Conservation (phyloP, 352 stramenopile genomes). For the Nothophytophthora sp. region DNA sequence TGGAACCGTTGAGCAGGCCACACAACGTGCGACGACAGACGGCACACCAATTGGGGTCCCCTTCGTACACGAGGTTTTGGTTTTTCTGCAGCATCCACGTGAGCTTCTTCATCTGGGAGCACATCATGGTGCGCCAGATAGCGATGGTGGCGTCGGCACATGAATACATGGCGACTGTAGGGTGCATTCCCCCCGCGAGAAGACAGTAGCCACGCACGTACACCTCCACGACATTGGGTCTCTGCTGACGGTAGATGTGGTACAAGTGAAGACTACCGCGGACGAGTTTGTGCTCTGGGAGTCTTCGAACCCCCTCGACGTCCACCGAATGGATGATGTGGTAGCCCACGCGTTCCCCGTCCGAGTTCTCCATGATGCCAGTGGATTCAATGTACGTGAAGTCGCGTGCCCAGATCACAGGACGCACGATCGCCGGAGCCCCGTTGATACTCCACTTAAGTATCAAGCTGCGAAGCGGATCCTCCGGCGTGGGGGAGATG, state of each 20-base stretch:
- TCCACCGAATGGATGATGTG: slow-evolving; percentile 18
- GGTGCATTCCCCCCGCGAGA: slow-evolving; percentile 11
- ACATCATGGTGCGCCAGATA: slow-evolving; percentile 8
- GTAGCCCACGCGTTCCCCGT: slow-evolving; percentile 10
- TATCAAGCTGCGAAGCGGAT: slow-evolving; percentile 10
- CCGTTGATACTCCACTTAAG: slow-evolving; percentile 19
- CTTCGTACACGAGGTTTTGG: background rate
- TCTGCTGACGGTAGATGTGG: slow-evolving; percentile 10
- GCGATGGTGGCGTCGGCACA: slow-evolving; percentile 9
- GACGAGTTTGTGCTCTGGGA: slow-evolving; percentile 11
- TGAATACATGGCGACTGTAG: slow-evolving; percentile 7
- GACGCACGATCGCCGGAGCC: slow-evolving; percentile 1
- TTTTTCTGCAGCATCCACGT: slow-evolving; percentile 13
- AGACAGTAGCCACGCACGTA: slow-evolving; percentile 10
- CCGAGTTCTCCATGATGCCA: slow-evolving; percentile 8
- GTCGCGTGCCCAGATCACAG: slow-evolving; percentile 3
- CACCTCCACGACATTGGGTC: slow-evolving; percentile 10
- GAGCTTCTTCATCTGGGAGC: slow-evolving; percentile 19
- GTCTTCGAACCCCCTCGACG: slow-evolving; percentile 3
- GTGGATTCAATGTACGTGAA: slow-evolving; percentile 14
- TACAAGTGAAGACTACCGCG: slow-evolving; percentile 11
- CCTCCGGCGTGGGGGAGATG: slow-evolving; percentile 17
- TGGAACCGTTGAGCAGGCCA: too few relatives aligned
- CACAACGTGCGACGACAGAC: background rate
- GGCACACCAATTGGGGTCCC: background rate